Base-by-base conservation (phyloP, 768 basidiomycete species). In the Infundibulicybe gibba region DNA sequence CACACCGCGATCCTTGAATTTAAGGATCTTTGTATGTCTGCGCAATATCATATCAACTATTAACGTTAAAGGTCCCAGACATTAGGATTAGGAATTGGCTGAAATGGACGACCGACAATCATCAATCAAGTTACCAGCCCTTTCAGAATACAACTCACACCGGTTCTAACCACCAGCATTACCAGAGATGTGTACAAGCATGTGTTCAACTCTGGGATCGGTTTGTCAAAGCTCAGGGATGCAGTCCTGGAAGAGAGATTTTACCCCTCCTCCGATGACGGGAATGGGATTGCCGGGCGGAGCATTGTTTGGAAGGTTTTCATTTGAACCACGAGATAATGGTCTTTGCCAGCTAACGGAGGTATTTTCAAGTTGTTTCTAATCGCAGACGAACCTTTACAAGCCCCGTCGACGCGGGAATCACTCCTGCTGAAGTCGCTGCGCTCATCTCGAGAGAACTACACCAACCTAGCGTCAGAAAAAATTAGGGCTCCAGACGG, bases 401-500 rank as follows among this genome's bases (percentile, higher is more conserved):
- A 78, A 54, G 66, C 69, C 10, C 69, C 76, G 8, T 60, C 77
- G 17, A 64, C 77, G 31, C 60, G 64, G 4, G 54, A 63, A 38
- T 59, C 61, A 20, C 54, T 63, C 41, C 67, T 73, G 49, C 61
- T 70, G 44, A 68, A 63, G 45, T 69, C 63, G 43, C 64, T 90
- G 40, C 72, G 75, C 13, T 53, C 53, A 5, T 72, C 74, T 30
- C 80, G 90, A 35, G 70, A 69, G 49, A 64, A 69, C 41, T 95
- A 85, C 63, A 69, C 74, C 6, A 61, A 68, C 13, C 63, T 85
- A 39, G 63, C 92, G 21, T 65, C 79, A 43, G 77, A 87, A 53
- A 83, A 85, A 58, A 81, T 92, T 71, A 81, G 76, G 41, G 87
- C 92, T 0, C 93, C 93, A 12, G 93, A 95, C 63, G 91, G 90